Conservation (phyloP, 23 red algal species). For the Rhodosorus marinus region DNA sequence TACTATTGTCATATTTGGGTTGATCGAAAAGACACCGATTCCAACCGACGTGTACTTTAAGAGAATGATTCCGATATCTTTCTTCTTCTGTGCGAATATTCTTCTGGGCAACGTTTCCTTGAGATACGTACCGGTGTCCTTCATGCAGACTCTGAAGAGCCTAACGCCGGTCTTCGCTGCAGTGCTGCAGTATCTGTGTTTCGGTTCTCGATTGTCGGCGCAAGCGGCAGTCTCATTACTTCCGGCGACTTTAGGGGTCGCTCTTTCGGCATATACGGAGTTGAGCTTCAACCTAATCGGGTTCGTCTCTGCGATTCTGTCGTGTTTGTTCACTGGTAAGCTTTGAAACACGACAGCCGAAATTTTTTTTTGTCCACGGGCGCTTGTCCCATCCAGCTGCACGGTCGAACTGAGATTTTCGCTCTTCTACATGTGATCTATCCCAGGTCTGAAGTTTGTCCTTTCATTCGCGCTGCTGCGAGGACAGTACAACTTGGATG, state of each 20-base stretch:
- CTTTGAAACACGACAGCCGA: too few relatives aligned
- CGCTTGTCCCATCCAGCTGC: too few relatives aligned
- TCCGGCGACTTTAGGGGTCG: slow-evolving; percentile 60
- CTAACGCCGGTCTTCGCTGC: slow-evolving; percentile 41
- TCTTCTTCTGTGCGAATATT: slow-evolving; percentile 55
- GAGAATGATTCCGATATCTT: slow-evolving; percentile 42
- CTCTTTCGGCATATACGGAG: slow-evolving; percentile 47
- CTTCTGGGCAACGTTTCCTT: slow-evolving; percentile 54
- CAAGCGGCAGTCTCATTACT: slow-evolving; percentile 58
- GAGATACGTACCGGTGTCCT: slow-evolving; percentile 51
- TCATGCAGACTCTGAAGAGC: slow-evolving; percentile 76
- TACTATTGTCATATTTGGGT: slow-evolving; percentile 31
- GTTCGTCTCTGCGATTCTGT: slow-evolving; percentile 63
- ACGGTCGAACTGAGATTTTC: too few relatives aligned
- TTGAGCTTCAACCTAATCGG: slow-evolving; percentile 69
- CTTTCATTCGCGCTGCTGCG: slow-evolving; percentile 45
- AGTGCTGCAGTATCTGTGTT: slow-evolving; percentile 41
- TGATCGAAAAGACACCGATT: slow-evolving; percentile 40
- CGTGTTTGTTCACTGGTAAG: slow-evolving; percentile 65
- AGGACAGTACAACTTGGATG: slow-evolving; percentile 36
- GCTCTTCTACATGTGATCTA: too few relatives aligned
- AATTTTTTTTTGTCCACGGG: too few relatives aligned
- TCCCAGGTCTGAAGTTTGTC: slow-evolving; percentile 44
- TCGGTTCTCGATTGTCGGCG: slow-evolving; percentile 25
- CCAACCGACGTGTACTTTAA: slow-evolving; percentile 25